Percentiles rank a stretch among this genome's conserved stretches.
phyloP scores from a whole-genome alignment of 768 basidiomycete genomes.

The Clitopilus passeckerianus region DNA sequence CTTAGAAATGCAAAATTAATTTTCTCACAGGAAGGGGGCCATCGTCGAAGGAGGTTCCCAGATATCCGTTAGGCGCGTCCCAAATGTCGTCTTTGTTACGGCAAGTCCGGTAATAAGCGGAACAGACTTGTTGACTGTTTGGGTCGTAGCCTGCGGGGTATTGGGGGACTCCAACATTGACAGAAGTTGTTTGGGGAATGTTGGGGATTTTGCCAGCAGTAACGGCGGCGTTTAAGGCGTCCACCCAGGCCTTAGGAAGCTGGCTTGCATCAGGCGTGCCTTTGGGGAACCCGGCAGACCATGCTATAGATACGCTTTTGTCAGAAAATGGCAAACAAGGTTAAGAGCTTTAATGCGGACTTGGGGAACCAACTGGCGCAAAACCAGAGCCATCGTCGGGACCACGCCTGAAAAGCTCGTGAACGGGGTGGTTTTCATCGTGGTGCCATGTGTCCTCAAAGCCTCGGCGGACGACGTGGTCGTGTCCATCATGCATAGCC shows the following conservation, averaged over 20 bases:
- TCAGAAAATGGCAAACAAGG: background rate
- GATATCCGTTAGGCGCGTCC: conserved; percentile 68
- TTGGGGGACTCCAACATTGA: conserved; percentile 25
- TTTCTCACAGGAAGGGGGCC: conserved; percentile 52
- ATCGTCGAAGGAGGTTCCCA: conserved; percentile 75
- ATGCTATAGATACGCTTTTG: conserved; percentile 32
- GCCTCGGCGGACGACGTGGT: conserved; percentile 18
- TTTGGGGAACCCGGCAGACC: conserved; percentile 58
- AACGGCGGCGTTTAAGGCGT: conserved; percentile 65
- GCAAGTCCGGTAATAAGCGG: conserved; percentile 66
- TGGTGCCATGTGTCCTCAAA: conserved; percentile 59
- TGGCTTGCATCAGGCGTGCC: conserved; percentile 37
- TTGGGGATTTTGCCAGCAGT: conserved; percentile 69
- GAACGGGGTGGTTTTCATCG: conserved; percentile 49
- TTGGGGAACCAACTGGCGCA: conserved; percentile 52
- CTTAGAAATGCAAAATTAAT: background rate
- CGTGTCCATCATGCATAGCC: conserved; percentile 18
- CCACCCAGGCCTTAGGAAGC: conserved; percentile 68
- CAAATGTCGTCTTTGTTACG: conserved; percentile 56
- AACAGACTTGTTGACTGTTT: conserved; percentile 58
- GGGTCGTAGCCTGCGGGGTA: conserved; percentile 43
- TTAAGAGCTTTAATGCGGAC: conserved; percentile 26
- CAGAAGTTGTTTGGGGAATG: conserved; percentile 37
- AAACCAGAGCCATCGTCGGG: conserved; percentile 44
- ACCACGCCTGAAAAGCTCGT: conserved; percentile 58